A percentile compares a stretch with the other conserved stretches of the same genome.
These are phyloP conservation scores for Rhizopogon sp. DNA, from an alignment of 768 basidiomycete species.

Conservation along the genomic window DNA sequence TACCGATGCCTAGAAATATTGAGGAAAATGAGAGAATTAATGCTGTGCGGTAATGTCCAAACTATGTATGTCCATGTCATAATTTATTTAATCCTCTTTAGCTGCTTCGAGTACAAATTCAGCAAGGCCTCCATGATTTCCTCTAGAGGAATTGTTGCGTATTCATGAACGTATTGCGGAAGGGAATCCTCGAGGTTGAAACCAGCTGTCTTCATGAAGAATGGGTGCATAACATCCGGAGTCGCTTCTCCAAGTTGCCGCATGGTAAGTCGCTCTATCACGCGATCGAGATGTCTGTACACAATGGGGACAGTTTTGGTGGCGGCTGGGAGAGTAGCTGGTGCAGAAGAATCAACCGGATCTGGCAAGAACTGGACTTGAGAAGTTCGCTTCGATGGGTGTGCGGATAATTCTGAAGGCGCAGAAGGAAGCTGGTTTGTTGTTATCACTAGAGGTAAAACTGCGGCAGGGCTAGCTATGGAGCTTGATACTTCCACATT, in stretches of 20 bases:
- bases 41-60: background rate
- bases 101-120: conserved; percentile 71
- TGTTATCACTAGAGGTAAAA: background rate
- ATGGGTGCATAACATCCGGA: conserved; percentile 82
- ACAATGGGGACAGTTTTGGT: conserved; percentile 26
- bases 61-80: background rate
- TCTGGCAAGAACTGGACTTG: background rate
- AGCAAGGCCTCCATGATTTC: conserved; percentile 79
- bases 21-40: background rate
- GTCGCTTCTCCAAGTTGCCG: conserved; percentile 86
- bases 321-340: background rate
- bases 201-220: conserved; percentile 81
- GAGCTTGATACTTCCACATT: background rate
- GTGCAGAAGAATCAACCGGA: background rate
- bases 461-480: background rate
- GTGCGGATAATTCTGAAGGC: background rate
- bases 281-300: conserved; percentile 54
- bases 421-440: too few relatives aligned
- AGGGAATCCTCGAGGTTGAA: conserved; percentile 80
- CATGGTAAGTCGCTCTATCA: conserved; percentile 78
- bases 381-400: background rate
- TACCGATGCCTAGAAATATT: conserved; percentile 1
- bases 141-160: conserved; percentile 77
- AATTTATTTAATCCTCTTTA: conserved; percentile 25
- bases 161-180: conserved; percentile 86